Evolutionary conservation across 306 rosid genomes (phyloP).

Genomic region (Pyrus pyrifolia): DNA sequence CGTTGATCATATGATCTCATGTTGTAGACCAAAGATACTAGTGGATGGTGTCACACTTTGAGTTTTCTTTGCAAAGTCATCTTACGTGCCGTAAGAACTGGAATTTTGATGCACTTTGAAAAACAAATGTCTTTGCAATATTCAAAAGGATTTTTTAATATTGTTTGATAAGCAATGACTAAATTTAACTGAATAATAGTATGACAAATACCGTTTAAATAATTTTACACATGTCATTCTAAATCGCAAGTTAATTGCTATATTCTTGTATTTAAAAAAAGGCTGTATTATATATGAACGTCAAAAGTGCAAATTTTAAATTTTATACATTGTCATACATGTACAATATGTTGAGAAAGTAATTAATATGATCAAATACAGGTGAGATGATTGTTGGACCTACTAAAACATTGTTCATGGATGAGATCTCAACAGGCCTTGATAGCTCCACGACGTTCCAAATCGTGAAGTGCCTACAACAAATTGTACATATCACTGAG

Average conservation of each 20-base stretch:
- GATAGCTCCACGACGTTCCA: slow-evolving; percentile 92
- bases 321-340: background rate
- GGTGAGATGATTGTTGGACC: slow-evolving; percentile 97
- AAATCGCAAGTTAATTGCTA: too few relatives aligned
- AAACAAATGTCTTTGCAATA: background rate
- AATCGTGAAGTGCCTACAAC: slow-evolving; percentile 81
- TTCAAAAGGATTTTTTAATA: background rate
- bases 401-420: slow-evolving; percentile 76
- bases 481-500: slow-evolving; percentile 60
- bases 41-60: background rate
- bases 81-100: background rate
- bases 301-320: too few relatives aligned
- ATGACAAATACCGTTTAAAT: background rate
- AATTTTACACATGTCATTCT: background rate
- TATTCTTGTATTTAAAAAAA: too few relatives aligned
- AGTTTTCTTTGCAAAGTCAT: background rate
- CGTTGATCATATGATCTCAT: background rate
- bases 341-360: background rate
- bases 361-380: background rate
- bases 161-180: too few relatives aligned
- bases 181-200: background rate
- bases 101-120: background rate
- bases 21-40: background rate
- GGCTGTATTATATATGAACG: too few relatives aligned
- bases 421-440: slow-evolving; percentile 90